Evolutionary conservation across 352 stramenopile species (phyloP), one percentile per base, ranked within the genome.

Genomic region (Globisporangium polare): DNA sequence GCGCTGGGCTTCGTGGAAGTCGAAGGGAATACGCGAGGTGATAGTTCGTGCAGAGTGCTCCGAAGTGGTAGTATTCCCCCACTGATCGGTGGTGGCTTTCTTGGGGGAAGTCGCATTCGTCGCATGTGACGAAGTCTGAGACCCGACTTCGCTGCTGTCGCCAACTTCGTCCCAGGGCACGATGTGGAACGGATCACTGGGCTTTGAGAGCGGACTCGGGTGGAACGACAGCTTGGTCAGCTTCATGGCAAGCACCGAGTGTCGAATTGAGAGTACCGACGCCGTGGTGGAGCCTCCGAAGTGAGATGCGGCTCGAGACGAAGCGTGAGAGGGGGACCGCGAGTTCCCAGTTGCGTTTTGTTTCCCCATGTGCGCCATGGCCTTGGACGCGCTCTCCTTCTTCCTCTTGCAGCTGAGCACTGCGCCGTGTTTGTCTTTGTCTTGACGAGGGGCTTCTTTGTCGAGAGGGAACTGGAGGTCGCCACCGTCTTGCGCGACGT

Each of bases 1-100:
- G 12, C 74, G 74, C 20, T 76, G 65, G 8, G 67, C 5, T 26
- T 88, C 78, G 2, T 66, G 29, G 42, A 69, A 71, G 50, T 88
- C 73, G 7, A 77, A 68, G 1, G 46, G 26, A 0, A 63, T 45
- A 60, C 70, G 62, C 1, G 68, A 66, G 1, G 60, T 68, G 39
- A 1, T 22, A 51, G 29, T 35, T 46, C 52, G 42, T 5, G 29
- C 20, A 26, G 37, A 63, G 20, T 57, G 33, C 33, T 39, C 33
- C 13, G 33, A 15, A 33, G 49, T 20, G 22, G 45, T 31, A 5
- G 12, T 63, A n/a, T 42, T 37, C 15, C 24, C 26, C 60, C 60
- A 55, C 9, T 33, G 55, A 53, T 60, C 35, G 2, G 10, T 13
- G 33, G 17, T n/a, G 45, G 22, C 2, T 29, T 4, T 41, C 13